A percentile compares a stretch with the other conserved stretches of the same genome.
These are phyloP conservation scores for Poronia punctata DNA, from an alignment of 495 filamentous ascomycete genomes.

Conservation along the genomic window DNA sequence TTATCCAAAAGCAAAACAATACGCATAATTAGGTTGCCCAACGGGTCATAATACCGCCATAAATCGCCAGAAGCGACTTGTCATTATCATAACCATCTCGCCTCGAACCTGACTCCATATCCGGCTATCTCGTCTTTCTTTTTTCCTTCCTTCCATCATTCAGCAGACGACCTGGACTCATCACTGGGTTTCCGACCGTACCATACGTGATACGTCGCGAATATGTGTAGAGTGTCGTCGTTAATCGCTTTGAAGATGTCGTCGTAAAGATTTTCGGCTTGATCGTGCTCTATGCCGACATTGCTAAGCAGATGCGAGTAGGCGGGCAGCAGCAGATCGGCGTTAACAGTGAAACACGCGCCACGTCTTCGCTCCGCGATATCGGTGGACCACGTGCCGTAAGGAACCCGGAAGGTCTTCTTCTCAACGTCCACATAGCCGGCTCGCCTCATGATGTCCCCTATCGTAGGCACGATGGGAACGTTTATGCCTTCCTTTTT, in stretches of 20 bases:
- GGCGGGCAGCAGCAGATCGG: conserved; percentile 6
- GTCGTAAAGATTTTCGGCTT: conserved; percentile 1
- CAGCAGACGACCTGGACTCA: too few relatives aligned
- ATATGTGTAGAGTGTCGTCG: conserved; percentile 6
- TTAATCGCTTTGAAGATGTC: conserved; percentile 5
- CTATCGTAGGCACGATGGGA: conserved; percentile 8
- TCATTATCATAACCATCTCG: too few relatives aligned
- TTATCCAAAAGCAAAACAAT: too few relatives aligned
- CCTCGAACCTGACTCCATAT: too few relatives aligned
- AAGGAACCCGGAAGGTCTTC: conserved; percentile 10
- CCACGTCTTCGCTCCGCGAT: conserved; percentile 2
- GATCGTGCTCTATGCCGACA: conserved; percentile 3
- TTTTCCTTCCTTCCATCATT: too few relatives aligned
- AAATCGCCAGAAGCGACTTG: too few relatives aligned
- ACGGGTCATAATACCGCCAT: too few relatives aligned
- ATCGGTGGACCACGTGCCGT: conserved; percentile 7
- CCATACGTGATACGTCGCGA: conserved; percentile 11
- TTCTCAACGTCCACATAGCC: conserved; percentile 16
- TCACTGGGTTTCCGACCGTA: conserved; percentile 11
- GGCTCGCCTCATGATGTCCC: conserved; percentile 9
- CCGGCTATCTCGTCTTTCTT: too few relatives aligned
- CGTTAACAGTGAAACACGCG: conserved; percentile 3
- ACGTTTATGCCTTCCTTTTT: conserved; percentile 8
- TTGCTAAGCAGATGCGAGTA: conserved; percentile 2
- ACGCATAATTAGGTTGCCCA: too few relatives aligned